Evolutionary conservation across 768 basidiomycete species (phyloP).

Genomic region (Rossbeevera mucosa): DNA sequence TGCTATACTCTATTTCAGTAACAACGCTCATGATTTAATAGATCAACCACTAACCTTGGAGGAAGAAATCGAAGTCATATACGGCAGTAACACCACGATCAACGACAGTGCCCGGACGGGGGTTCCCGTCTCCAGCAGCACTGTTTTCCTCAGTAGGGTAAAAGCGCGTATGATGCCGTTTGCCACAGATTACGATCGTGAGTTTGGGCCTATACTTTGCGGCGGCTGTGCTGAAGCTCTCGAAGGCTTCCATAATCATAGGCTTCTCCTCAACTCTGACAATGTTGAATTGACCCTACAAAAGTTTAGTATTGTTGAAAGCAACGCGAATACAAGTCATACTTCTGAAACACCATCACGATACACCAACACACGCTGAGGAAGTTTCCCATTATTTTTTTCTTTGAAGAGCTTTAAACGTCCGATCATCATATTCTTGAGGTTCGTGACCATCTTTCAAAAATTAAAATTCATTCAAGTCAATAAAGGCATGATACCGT

Average conservation of each 20-base stretch:
- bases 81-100: constrained; percentile 52
- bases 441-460: constrained; percentile 44
- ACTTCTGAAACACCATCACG: constrained; percentile 81
- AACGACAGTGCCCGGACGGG: constrained; percentile 50
- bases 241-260: constrained; percentile 40
- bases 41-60: constrained; percentile 37
- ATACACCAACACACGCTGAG: constrained; percentile 48
- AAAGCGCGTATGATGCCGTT: constrained; percentile 56
- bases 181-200: constrained; percentile 53
- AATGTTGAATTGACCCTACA: constrained; percentile 45
- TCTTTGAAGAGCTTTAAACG: constrained; percentile 39
- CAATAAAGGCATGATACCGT: neutral
- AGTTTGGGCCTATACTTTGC: constrained; percentile 42
- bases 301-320: constrained; percentile 9
- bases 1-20: constrained; percentile 18
- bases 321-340: constrained; percentile 1
- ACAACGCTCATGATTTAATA: neutral
- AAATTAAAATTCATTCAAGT: neutral
- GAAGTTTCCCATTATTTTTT: constrained; percentile 35
- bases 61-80: constrained; percentile 53
- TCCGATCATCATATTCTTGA: constrained; percentile 46
- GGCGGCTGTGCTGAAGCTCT: constrained; percentile 34
- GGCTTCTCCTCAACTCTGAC: constrained; percentile 44
- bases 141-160: constrained; percentile 43
- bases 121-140: constrained; percentile 47